Evolutionary conservation across 345 rosid species (phyloP), one percentile per base, ranked within the genome.

Genomic region (Sisymbrium irio): DNA sequence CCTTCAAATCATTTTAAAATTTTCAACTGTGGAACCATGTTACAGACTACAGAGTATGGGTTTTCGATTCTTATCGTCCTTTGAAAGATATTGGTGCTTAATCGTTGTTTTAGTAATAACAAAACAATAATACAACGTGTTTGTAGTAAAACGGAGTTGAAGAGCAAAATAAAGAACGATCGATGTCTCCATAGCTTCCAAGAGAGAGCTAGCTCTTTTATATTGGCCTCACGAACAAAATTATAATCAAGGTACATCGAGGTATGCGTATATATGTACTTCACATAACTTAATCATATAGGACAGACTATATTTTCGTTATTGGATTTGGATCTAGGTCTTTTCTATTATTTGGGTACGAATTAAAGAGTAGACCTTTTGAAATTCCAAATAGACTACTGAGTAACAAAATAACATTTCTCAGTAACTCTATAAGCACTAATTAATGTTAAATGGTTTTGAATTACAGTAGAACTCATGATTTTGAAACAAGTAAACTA

Each of bases 11-110:
- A 37, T 10, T 59, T 46, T 46, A 2, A 46, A n/a, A 3, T 36
- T 60, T 25, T 5, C 12, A 50, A 18, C 27, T 37, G 50, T 51
- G 40, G 51, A 68, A 53, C 76, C 37, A 71, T 71, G 59, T 71
- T 35, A 58, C 25, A 22, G 1, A 3, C 3, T 22, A 1, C 35
- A 20, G 44, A 44, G 58, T 32, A 70, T 46, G 66, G 58, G 47
- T n/a, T 42, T 69, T 20, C 37, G 15, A 46, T 20, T 58, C 37
- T 46, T 15, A 33, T 42, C 55, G 33, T 55, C 41, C 20, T 28
- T 42, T 42, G 19, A 39, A 54, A 66, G 8, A 51, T 51, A 22
- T 54, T 41, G 41, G 53, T 67, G 37, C 40, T 56, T 40, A 30
- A 28, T 40, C 39, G 17, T 54, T 11, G 27, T 40, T 51, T 50